Conservation (phyloP, 2,329 filamentous ascomycete genomes). For the Monilinia fructicola region DNA sequence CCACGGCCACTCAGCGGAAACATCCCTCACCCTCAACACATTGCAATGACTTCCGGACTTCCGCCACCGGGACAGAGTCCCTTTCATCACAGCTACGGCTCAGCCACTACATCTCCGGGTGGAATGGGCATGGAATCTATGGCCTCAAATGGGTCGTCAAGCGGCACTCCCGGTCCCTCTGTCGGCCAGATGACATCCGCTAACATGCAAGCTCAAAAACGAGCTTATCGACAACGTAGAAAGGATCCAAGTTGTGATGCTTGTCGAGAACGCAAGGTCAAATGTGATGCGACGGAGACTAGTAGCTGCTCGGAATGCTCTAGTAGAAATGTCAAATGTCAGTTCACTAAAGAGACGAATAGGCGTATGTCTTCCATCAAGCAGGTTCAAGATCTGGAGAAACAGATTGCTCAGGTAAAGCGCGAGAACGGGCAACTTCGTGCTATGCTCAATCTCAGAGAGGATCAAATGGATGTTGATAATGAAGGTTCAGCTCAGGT, state of each 20-base stretch:
- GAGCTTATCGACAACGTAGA: constrained; percentile 88
- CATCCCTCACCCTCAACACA: constrained; percentile 49
- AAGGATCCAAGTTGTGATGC: constrained; percentile 98
- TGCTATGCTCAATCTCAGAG: constrained; percentile 54
- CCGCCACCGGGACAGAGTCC: constrained; percentile 39
- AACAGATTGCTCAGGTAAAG: constrained; percentile 77
- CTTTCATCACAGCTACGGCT: constrained; percentile 37
- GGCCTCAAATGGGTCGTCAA: constrained; percentile 57
- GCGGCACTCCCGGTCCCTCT: constrained; percentile 53
- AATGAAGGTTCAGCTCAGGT: constrained; percentile 44
- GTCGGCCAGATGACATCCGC: constrained; percentile 43
- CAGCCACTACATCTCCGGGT: constrained; percentile 37
- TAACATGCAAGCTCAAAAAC: constrained; percentile 73
- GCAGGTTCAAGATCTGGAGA: constrained; percentile 95
- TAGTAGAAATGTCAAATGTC: constrained; percentile 93
- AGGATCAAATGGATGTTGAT: constrained; percentile 48
- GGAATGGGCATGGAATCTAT: constrained; percentile 58
- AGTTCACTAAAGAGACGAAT: constrained; percentile 99
- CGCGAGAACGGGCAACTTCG: constrained; percentile 76
- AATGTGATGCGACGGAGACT: constrained; percentile 95
- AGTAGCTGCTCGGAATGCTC: constrained; percentile 96
- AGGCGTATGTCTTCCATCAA: constrained; percentile 99
- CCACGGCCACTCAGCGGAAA: constrained; percentile 51
- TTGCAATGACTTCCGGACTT: constrained; percentile 53
- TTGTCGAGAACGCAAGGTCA: constrained; percentile 80